A percentile compares a stretch with the other conserved stretches of the same genome.
These are phyloP conservation scores for Colletotrichum caudatum DNA, from an alignment of 2,329 filamentous ascomycete species.

Conservation along the genomic window DNA sequence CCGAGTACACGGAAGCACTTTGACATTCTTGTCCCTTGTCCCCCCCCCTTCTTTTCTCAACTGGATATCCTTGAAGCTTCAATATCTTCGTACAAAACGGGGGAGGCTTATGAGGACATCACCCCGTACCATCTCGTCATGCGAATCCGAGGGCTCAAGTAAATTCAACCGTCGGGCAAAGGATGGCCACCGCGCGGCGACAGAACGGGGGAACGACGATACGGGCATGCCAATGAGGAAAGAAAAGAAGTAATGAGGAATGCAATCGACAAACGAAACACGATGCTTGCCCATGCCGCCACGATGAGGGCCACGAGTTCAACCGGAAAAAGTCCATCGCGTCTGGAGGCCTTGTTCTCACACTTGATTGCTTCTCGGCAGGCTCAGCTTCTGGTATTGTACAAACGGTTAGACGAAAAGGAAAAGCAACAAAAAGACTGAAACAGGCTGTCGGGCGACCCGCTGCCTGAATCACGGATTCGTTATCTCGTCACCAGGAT, in stretches of 20 bases:
- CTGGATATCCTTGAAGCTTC: constrained; percentile 1
- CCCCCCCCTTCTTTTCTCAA: neutral
- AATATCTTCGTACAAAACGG: constrained; percentile 22
- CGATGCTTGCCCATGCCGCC: neutral
- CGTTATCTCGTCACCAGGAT: neutral
- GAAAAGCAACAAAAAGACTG: constrained; percentile 28
- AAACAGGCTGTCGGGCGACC: constrained; percentile 19
- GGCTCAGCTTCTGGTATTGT: constrained; percentile 26
- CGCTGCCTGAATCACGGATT: constrained; percentile 12
- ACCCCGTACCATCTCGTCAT: constrained; percentile 14
- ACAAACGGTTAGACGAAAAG: constrained; percentile 37
- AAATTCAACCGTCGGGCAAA: constrained; percentile 7
- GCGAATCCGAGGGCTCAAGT: neutral
- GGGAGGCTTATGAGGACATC: constrained; percentile 27
- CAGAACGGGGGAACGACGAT: constrained; percentile 27
- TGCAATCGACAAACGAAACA: constrained; percentile 2
- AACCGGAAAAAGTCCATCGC: neutral
- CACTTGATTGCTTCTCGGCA: neutral
- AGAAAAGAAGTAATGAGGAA: constrained; percentile 12
- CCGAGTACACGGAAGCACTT: neutral
- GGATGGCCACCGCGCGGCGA: constrained; percentile 10
- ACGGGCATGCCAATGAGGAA: constrained; percentile 21
- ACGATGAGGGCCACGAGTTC: neutral
- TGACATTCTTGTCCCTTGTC: neutral
- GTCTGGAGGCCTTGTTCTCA: neutral